Evolutionary conservation across 208 protist species (phyloP), one percentile per base, ranked within the genome.

Genomic region (Porcisia deanei): DNA sequence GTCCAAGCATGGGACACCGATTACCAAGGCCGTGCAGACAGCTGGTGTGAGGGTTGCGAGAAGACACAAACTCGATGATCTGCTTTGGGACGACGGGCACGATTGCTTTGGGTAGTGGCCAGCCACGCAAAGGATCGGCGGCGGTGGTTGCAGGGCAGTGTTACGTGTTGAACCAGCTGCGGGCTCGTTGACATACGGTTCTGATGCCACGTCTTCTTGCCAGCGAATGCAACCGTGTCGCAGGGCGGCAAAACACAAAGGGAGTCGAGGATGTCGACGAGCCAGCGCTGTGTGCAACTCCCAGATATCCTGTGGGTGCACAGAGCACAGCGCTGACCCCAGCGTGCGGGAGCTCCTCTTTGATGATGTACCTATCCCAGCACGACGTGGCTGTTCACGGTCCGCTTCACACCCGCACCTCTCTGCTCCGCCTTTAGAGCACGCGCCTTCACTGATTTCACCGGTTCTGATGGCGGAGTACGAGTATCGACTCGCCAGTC

Each of bases 1-100:
- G 52, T 82, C 77, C 8, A 82, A 1, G 34, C 77, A 82, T 52
- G 77, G 77, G 1, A 82, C 77, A 45, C 71, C 58, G 20, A 82
- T 45, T 39, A 82, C 64, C 20, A 75, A 63, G 3, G 77, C 71
- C 16, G 72, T 82, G 47, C 77, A 82, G 39, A 63, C 77, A 4
- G 73, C 58, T 5, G 77, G 77, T 20, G 72, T 77, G 6, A 77
- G 72, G 34, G 2, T 43, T 14, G 68, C 30, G 34, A 59, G 68
- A 20, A 45, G 25, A 39, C 53, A 49, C 37, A 55, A 25, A 7
- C 25, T 49, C 20, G 66, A 57, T 71, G 66, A 18, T 43, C 14
- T 30, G 43, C 47, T 41, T 71, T 16, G 22, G 16, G 25, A 37
- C 47, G 22, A 9, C 45, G 16, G 41, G 39, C 16, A 14, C 25